These are phyloP conservation scores for Colletotrichum costaricense DNA, from an alignment of 2,329 filamentous ascomycete species.

Conservation along the genomic window DNA sequence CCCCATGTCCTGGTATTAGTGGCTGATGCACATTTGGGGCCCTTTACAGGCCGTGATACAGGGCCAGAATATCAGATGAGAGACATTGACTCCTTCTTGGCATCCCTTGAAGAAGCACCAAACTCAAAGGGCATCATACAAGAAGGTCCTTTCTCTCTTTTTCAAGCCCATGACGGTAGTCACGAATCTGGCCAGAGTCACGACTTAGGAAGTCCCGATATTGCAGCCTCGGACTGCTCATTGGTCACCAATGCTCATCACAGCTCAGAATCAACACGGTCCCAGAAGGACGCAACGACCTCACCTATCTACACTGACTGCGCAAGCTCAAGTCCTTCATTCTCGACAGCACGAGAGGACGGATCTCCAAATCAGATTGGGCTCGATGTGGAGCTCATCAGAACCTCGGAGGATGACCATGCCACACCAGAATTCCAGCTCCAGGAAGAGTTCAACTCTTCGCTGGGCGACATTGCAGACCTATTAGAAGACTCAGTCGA, in stretches of 20 bases:
- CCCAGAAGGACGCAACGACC: background rate
- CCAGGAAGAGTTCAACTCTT: background rate
- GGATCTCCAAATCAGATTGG: background rate
- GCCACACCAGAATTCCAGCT: background rate
- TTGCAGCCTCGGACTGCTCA: background rate
- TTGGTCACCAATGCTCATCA: background rate
- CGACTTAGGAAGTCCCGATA: background rate
- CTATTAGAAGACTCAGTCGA: background rate
- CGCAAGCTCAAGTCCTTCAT: background rate
- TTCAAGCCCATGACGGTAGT: background rate
- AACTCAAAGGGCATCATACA: background rate
- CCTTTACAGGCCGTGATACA: background rate
- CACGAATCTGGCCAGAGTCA: background rate
- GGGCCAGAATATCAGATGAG: background rate
- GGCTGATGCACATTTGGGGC: background rate
- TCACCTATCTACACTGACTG: background rate
- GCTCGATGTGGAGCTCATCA: background rate
- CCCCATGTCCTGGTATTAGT: background rate
- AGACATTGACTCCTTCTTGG: background rate
- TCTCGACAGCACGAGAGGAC: background rate
- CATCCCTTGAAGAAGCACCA: background rate
- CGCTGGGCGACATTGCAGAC: background rate
- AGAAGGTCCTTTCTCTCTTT: background rate
- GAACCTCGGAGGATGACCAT: background rate
- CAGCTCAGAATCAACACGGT: background rate